Conservation (phyloP, 2,329 filamentous ascomycete species). For the Penicillium palitans region DNA sequence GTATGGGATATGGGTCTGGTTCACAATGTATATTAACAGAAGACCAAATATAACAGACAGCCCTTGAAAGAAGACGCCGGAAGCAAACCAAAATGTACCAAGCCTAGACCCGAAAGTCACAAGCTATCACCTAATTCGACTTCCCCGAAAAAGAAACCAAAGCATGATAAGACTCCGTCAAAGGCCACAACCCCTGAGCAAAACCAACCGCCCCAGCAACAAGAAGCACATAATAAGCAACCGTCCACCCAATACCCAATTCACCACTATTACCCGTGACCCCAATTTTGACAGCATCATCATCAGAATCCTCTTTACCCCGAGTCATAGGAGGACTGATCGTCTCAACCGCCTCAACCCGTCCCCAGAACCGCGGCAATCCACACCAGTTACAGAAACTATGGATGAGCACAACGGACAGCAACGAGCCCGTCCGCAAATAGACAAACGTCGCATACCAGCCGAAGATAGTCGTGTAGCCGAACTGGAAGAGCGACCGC, state of each 20-base stretch:
- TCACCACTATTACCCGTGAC: constrained; percentile 27
- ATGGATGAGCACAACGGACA: constrained; percentile 74
- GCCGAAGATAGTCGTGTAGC: constrained; percentile 89
- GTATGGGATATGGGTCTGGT: no score
- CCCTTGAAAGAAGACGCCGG: background rate
- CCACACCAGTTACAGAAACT: constrained; percentile 92
- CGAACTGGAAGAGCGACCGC: constrained; percentile 78
- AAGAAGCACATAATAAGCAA: constrained; percentile 76
- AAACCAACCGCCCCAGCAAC: constrained; percentile 71
- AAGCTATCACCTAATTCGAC: background rate
- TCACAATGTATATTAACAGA: background rate
- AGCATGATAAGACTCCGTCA: constrained; percentile 60
- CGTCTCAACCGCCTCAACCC: constrained; percentile 58
- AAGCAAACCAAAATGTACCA: background rate
- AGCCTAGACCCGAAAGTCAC: background rate
- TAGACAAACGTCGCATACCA: constrained; percentile 90
- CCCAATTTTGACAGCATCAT: constrained; percentile 24
- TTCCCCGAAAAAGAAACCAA: constrained; percentile 35
- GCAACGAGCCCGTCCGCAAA: constrained; percentile 77
- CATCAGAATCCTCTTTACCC: constrained; percentile 43
- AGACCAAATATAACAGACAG: background rate
- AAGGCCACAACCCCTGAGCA: constrained; percentile 66
- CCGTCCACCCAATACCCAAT: constrained; percentile 63
- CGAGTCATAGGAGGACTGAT: constrained; percentile 37
- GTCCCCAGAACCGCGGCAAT: constrained; percentile 80